phyloP scores from a whole-genome alignment of 2,329 filamentous ascomycete species.

The Scolecobasidium constrictum region DNA sequence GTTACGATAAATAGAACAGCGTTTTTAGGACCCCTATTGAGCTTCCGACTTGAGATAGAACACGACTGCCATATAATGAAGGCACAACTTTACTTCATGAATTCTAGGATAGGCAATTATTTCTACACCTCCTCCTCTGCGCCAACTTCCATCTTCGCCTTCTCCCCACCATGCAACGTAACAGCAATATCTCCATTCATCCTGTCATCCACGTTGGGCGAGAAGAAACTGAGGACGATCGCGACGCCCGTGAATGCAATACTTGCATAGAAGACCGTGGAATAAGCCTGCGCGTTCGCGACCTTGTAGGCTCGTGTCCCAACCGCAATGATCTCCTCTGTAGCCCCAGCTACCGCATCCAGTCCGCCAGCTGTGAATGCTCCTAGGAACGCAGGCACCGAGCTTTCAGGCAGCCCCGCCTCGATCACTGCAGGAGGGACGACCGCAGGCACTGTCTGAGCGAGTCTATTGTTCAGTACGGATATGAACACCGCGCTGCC shows the following conservation, averaged over 20 bases:
- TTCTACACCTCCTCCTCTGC: background rate
- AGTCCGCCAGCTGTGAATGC: conserved; percentile 21
- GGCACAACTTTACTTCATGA: no score
- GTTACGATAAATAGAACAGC: no score
- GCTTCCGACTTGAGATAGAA: no score
- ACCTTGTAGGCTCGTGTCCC: conserved; percentile 9
- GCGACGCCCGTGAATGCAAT: conserved; percentile 11
- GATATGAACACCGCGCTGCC: conserved; percentile 26
- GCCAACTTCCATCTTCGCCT: background rate
- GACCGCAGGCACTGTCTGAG: conserved; percentile 22
- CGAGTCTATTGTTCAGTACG: conserved; percentile 26
- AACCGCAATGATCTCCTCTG: conserved; percentile 20
- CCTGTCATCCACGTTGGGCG: conserved; percentile 11
- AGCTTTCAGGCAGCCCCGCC: conserved; percentile 26
- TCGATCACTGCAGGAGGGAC: conserved; percentile 24
- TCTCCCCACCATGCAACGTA: conserved; percentile 10
- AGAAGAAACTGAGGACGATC: conserved; percentile 9
- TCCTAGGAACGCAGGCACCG: conserved; percentile 23
- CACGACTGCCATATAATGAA: no score
- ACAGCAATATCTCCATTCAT: conserved; percentile 14
- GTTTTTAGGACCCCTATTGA: no score
- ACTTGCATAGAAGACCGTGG: conserved; percentile 7
- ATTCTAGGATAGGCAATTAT: no score
- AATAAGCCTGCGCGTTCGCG: conserved; percentile 10
- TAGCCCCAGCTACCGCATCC: conserved; percentile 23